Base-by-base conservation (phyloP, 1,139 yeast species). In the Blastobotrys ciferrii region DNA sequence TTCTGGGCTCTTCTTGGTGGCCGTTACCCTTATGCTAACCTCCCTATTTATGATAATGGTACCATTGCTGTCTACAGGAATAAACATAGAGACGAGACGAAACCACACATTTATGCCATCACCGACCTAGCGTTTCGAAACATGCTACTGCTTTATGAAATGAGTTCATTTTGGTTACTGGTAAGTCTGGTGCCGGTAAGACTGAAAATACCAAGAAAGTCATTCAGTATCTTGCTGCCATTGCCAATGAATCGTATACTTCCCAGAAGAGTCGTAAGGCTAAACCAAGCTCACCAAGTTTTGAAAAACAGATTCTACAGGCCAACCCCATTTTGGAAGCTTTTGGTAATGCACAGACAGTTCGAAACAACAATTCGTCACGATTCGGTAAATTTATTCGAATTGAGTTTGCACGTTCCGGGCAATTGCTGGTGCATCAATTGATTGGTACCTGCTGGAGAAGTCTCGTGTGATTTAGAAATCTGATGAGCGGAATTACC, bases 141-240 rank as follows among this genome's bases (percentile, higher is more conserved):
- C 60, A 74, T 92, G 67, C 72, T 88, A 17, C 74, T 77, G 28
- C 83, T 85, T 58, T 76, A 73, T 45, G 83, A 82, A 86, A 91
- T 66, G 98, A 94, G 68, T 83, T 94, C 13, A 88, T 94, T 47
- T 73, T 94, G 48, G 98, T 94, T 11, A 94, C 98, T 1, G 99
- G 99, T 53, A 98, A 94, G 65, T 86, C 96, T 25, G 99, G 98
- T 53, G 98, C 98, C 0, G 98, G 98, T 50, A 92, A 92, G 66
- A 92, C 98, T 0, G 98, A 92, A 69, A 92, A 88, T 59, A 92
- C 98, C n/a, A 92, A 92, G 66, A 88, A 87, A 62, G 91, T 92
- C 52, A 86, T 94, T 56, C 98, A 91, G 66, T 92, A 89, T 66
- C 74, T 94, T 49, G 88, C 97, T 0, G 82, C 91, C 4, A 82